Evolutionary conservation across 441 rosid species (phyloP).

Genomic region (Monsonia emarginata): DNA sequence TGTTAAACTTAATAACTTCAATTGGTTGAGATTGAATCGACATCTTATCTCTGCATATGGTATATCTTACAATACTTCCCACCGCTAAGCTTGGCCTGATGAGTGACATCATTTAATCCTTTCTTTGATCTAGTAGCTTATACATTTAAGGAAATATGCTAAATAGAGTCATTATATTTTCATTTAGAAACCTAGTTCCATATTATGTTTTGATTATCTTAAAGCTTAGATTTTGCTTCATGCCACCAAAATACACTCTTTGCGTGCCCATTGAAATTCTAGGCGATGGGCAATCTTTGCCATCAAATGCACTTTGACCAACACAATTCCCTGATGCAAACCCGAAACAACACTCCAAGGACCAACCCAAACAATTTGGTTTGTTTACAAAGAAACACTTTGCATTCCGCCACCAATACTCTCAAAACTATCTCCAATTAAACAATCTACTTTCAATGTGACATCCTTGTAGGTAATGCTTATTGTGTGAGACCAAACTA

Average conservation of each 20-base stretch:
- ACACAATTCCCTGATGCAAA: not conserved
- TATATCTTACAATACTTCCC: no score
- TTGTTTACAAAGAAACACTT: not conserved
- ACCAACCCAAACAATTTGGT: not conserved
- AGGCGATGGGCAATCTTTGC: not conserved
- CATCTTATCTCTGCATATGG: no score
- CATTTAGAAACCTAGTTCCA: not conserved
- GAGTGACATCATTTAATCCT: not conserved
- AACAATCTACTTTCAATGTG: not conserved
- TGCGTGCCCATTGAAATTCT: not conserved
- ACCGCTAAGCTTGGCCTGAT: not conserved
- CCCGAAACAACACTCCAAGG: not conserved
- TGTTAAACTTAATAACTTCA: not conserved
- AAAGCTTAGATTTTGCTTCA: not conserved
- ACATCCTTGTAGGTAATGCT: not conserved
- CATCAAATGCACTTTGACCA: not conserved
- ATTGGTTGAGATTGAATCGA: not conserved
- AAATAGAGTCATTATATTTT: not conserved
- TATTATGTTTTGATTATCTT: not conserved
- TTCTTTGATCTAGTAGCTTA: not conserved
- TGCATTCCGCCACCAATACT: not conserved
- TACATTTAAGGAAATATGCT: not conserved
- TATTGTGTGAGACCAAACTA: not conserved
- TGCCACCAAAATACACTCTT: not conserved
- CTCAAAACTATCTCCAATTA: not conserved